These are phyloP conservation scores for Acorus calamus DNA, from an alignment of 106 monocot species.

Conservation along the genomic window DNA sequence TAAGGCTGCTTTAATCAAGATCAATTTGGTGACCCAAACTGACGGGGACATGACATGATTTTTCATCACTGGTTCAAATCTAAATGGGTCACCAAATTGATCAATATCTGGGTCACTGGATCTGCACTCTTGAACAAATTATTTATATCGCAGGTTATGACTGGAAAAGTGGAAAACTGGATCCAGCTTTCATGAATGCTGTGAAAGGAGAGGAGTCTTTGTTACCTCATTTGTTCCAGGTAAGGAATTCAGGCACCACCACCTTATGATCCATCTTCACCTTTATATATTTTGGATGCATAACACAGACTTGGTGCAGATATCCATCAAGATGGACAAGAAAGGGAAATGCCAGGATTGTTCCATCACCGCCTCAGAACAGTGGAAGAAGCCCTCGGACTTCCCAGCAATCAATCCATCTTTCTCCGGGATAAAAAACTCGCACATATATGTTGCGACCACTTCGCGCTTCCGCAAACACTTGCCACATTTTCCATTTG, in stretches of 20 bases:
- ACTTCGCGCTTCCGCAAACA: conserved; percentile 35
- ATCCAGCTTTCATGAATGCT: conserved; percentile 68
- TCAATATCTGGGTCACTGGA: neutral
- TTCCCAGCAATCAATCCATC: conserved; percentile 65
- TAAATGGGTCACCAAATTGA: neutral
- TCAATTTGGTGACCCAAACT: too few species aligned
- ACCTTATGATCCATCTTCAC: too few species aligned
- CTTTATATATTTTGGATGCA: too few species aligned
- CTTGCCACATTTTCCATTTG: conserved; percentile 74
- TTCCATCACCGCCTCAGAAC: conserved; percentile 18
- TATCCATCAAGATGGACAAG: conserved; percentile 43
- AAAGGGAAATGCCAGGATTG: conserved; percentile 18
- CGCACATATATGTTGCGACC: conserved; percentile 40
- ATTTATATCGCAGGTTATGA: conserved; percentile 42
- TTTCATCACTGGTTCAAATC: too few species aligned
- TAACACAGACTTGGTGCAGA: conserved; percentile 4
- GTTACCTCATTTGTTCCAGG: conserved; percentile 56
- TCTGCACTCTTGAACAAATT: too few species aligned
- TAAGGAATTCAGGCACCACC: conserved; percentile 2
- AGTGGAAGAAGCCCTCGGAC: conserved; percentile 52
- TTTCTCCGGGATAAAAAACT: conserved; percentile 41
- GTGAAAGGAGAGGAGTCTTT: conserved; percentile 19
- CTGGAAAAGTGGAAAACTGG: conserved; percentile 49
- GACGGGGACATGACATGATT: too few species aligned
- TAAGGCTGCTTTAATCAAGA: too few species aligned